These are phyloP conservation scores for Escovopsis sp. DNA, from an alignment of 2,329 filamentous ascomycete species.

Conservation along the genomic window DNA sequence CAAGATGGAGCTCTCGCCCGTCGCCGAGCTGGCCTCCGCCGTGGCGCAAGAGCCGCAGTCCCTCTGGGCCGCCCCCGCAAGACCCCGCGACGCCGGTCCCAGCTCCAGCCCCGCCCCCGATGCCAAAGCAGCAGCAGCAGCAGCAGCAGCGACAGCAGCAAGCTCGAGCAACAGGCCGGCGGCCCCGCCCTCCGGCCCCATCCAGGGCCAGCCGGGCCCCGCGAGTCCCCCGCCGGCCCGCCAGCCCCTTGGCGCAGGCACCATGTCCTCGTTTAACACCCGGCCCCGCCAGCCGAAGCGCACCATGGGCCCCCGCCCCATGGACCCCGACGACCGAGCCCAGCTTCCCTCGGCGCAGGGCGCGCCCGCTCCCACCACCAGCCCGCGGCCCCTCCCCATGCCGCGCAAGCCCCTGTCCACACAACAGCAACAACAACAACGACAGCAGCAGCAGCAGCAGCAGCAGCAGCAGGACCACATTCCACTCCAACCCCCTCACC, in stretches of 20 bases:
- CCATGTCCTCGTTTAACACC: conserved; percentile 3
- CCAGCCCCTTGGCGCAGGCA: conserved; percentile 2
- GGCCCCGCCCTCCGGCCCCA: background rate
- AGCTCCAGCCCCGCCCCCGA: conserved; percentile 11
- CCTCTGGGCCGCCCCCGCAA: too few species aligned
- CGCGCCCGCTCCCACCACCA: background rate
- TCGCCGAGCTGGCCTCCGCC: conserved; percentile 27
- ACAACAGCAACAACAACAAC: background rate
- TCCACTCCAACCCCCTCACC: conserved; percentile 3
- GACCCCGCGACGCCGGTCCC: conserved; percentile 13
- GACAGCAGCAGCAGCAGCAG: conserved; percentile 8
- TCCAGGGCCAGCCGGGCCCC: conserved; percentile 3
- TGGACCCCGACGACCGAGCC: conserved; percentile 9
- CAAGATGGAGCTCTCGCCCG: conserved; percentile 29
- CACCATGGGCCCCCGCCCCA: conserved; percentile 1
- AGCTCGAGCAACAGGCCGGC: background rate
- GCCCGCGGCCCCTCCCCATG: background rate
- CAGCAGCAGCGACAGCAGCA: background rate
- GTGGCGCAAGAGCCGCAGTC: conserved; percentile 9
- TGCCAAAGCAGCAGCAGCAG: conserved; percentile 11
- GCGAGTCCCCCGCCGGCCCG: conserved; percentile 15
- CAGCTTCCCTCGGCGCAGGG: conserved; percentile 4
- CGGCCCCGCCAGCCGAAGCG: background rate
- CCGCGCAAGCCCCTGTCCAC: background rate
- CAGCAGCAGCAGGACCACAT: conserved; percentile 9